Base-by-base conservation (phyloP, 495 filamentous ascomycete species). In the Mytilinidion resinicola region DNA sequence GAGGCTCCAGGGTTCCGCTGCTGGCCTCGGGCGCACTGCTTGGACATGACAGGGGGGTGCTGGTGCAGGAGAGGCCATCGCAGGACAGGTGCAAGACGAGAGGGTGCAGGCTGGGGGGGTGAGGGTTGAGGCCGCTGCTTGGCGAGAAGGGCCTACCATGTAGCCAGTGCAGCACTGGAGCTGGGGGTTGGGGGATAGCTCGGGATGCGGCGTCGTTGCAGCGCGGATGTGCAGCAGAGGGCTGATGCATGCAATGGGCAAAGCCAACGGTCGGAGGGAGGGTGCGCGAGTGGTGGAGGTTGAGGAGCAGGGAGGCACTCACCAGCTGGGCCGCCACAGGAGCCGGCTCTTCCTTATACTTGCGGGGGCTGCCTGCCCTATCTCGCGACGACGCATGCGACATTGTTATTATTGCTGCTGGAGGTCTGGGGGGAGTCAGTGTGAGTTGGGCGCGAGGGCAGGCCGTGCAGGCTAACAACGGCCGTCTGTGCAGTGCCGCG, bases 331-430 rank as follows among this genome's bases (percentile, higher is more conserved):
- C 64, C 65, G 69, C 67, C 60, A 62, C 62, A 64, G 67, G 62
- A 64, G 60, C 69, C 65, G 67, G 63, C 69, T 69, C 65, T 65
- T 69, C 67, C 65, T 71, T 69, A 69, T 67, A 69, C 66, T 62
- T 67, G 53, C 60, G 66, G 55, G 66, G 39, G 51, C 57, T 59
- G 53, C 66, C 65, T 59, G 68, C 60, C 47, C 59, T 55, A 65
- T 64, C 53, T 57, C 41, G 57, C 53, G 55, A 65, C 61, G 67
- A 65, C 57, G 60, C 55, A 47, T 66, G 67, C 67, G 67, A 70
- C 68, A 68, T 70, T 64, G 56, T 67, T 62, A 59, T 70, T 61
- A 62, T 65, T 67, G 50, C 61, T 55, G 33, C 41, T 17, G 12
- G 44, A 53, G 57, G 50, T 53, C 57, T 58, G 41, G 42, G 52